Conservation (phyloP, 2,329 filamentous ascomycete genomes). For the Bipolaris victoriae region DNA sequence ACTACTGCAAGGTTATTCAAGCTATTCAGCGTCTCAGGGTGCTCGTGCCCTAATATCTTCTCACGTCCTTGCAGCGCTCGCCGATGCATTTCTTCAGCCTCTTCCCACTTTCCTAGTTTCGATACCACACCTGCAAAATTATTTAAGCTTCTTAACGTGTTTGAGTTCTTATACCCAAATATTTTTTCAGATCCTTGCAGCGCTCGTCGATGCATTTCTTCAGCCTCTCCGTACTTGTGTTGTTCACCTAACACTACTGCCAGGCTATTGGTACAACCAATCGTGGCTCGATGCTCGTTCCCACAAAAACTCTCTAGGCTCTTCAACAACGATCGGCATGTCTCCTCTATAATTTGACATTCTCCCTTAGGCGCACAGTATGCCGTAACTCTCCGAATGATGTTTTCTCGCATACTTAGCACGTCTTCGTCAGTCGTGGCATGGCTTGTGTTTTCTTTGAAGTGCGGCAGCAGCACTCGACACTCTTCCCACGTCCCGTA, state of each 20-base stretch:
- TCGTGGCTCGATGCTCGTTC: too few relatives aligned
- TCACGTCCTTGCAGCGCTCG: not conserved
- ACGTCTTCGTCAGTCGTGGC: not conserved
- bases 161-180: too few relatives aligned
- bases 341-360: too few relatives aligned
- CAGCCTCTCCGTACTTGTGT: too few relatives aligned
- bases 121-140: too few relatives aligned
- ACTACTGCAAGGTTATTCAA: slow-evolving; percentile 1
- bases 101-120: slow-evolving; percentile 9
- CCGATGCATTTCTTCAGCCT: slow-evolving; percentile 11
- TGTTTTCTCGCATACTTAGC: not conserved
- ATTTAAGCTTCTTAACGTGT: too few relatives aligned
- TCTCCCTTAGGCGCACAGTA: too few relatives aligned
- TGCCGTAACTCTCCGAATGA: too few relatives aligned
- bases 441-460: not conserved
- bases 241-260: slow-evolving; percentile 2
- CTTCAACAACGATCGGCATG: too few relatives aligned
- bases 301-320: too few relatives aligned
- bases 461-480: not conserved
- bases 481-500: not conserved
- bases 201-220: slow-evolving; percentile 7
- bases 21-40: not conserved
- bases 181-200: not conserved
- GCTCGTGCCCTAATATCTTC: too few relatives aligned
- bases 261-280: not conserved